Evolutionary conservation across 1,139 yeast genomes (phyloP).

Genomic region (Suhomyces choctaworum): DNA sequence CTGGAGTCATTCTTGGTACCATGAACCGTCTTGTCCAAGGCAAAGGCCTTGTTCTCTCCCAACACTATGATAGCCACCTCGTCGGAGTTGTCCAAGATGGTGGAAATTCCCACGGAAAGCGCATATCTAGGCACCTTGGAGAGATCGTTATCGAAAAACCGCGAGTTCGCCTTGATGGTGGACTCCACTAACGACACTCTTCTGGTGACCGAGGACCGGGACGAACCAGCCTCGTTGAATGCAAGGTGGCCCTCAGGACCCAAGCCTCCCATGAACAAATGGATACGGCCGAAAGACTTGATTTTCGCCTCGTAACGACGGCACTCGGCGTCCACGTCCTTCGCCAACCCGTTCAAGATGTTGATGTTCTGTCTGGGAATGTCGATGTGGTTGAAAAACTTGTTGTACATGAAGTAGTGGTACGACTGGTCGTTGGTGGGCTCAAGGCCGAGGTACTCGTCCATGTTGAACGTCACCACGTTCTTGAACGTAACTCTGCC

Average conservation of each 20-base stretch:
- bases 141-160: conserved; percentile 52
- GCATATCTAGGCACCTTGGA: conserved; percentile 56
- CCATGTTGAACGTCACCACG: conserved; percentile 66
- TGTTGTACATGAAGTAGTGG: conserved; percentile 61
- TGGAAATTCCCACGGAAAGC: conserved; percentile 60
- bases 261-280: conserved; percentile 61
- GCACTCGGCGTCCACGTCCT: conserved; percentile 51
- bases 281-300: conserved; percentile 50
- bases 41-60: conserved; percentile 46
- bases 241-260: conserved; percentile 70
- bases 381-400: conserved; percentile 60
- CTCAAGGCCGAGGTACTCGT: conserved; percentile 54
- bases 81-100: conserved; percentile 58
- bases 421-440: conserved; percentile 56
- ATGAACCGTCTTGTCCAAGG: conserved; percentile 44
- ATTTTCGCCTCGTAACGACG: conserved; percentile 51
- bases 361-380: conserved; percentile 56
- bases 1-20: conserved; percentile 37
- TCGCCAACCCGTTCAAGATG: conserved; percentile 55
- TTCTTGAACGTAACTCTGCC: conserved; percentile 51
- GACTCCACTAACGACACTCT: conserved; percentile 50
- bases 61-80: conserved; percentile 53
- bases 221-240: conserved; percentile 60
- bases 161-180: conserved; percentile 57
- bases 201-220: conserved; percentile 49